phyloP scores from a whole-genome alignment of 345 rosid species.

The Camelina laxa region DNA sequence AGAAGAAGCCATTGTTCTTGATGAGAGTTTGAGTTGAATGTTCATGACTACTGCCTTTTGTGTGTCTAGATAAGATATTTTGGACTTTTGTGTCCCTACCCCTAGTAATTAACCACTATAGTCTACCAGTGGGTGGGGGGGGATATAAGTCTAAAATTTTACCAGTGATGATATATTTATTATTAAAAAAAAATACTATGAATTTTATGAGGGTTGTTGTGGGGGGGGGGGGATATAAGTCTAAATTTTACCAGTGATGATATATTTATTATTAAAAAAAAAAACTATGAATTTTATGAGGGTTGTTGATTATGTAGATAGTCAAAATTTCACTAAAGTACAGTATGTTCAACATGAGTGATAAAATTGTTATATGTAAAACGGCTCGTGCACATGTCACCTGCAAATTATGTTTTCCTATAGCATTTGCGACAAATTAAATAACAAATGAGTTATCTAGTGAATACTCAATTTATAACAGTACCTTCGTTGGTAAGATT shows the following conservation, averaged over 20 bases:
- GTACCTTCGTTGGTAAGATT: too few species aligned
- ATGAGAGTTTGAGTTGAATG: not conserved
- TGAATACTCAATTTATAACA: too few species aligned
- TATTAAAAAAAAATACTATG: not conserved
- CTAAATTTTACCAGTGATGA: not conserved
- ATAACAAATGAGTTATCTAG: too few species aligned
- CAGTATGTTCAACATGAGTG: not conserved
- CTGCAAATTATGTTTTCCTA: too few species aligned
- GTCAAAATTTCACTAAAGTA: not conserved
- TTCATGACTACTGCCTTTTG: not conserved
- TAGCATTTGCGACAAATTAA: too few species aligned
- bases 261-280: too few species aligned
- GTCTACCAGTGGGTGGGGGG: not conserved
- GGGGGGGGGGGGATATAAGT: not conserved
- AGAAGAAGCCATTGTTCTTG: not conserved
- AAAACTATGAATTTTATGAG: too few species aligned
- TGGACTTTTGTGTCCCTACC: not conserved
- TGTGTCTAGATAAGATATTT: not conserved
- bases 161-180: not conserved
- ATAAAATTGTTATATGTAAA: too few species aligned
- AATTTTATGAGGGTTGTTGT: too few species aligned
- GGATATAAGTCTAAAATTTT: not conserved
- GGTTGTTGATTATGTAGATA: too few species aligned
- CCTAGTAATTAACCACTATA: not conserved
- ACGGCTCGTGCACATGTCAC: too few species aligned